Conservation (phyloP, 176 grass and related monocot genomes). For the Puya raimondii region DNA sequence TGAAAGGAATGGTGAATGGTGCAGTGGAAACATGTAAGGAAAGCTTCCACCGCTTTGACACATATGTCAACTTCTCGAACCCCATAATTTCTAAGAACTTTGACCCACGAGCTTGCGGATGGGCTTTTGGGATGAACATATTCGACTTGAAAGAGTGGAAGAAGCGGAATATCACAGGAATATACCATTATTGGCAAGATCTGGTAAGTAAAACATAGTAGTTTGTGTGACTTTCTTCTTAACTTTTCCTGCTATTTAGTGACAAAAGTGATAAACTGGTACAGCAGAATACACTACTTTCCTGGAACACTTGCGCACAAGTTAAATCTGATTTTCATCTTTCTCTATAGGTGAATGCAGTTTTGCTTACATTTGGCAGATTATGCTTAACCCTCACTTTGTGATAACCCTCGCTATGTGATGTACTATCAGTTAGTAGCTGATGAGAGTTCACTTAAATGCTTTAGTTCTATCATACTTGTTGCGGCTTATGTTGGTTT, state of each 20-base stretch:
- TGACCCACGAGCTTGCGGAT: slow-evolving; percentile 85
- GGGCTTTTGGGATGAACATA: slow-evolving; percentile 99
- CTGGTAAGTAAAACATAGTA: slow-evolving; percentile 43
- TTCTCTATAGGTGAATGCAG: slow-evolving; percentile 13
- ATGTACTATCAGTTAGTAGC: too few relatives aligned
- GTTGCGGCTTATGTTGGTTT: background rate
- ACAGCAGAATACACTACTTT: background rate
- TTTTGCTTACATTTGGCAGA: slow-evolving; percentile 13
- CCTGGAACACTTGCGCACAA: background rate
- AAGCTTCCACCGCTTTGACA: slow-evolving; percentile 95
- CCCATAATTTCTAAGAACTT: slow-evolving; percentile 84
- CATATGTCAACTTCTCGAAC: slow-evolving; percentile 85
- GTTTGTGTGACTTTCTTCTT: background rate
- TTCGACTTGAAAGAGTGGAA: slow-evolving; percentile 90
- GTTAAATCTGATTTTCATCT: background rate
- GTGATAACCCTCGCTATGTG: background rate
- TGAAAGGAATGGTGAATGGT: slow-evolving; percentile 95
- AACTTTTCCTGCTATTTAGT: background rate
- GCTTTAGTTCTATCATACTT: background rate
- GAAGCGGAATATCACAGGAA: slow-evolving; percentile 89
- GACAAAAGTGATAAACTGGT: background rate
- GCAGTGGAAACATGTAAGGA: slow-evolving; percentile 97
- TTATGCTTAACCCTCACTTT: background rate
- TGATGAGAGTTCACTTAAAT: too few relatives aligned
- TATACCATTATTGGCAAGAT: slow-evolving; percentile 98